Base-by-base conservation (phyloP, 2,329 filamentous ascomycete genomes). In the Venturia effusa region DNA sequence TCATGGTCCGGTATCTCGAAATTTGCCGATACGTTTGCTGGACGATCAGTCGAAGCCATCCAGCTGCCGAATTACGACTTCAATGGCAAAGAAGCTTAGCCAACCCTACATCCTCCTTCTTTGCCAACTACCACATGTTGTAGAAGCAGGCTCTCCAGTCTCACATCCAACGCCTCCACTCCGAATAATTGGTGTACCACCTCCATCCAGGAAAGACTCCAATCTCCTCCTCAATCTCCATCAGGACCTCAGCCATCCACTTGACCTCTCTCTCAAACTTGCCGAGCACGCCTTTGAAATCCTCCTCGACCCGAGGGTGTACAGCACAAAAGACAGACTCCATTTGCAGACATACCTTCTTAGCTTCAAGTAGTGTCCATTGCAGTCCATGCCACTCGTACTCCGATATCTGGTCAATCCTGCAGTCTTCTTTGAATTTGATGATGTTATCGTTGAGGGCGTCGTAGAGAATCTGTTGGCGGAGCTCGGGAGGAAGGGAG, bases 1-100 rank as follows among this genome's bases (percentile, higher is more conserved):
- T 43, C 65, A 65, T 3, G 40, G 67, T 4, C 65, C 66, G n/a
- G 68, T 22, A 34, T 34, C n/a, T n/a, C 30, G n/a, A 57, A 15
- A 34, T 34, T 57, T 24, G 27, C 19, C 19, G 51, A n/a, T 2
- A 34, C 27, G 1, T 34, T 32, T 7, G 51, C 22, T 10, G 51
- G 51, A 57, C 51, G 27, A 34, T 30, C 51, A 32, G 51, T 57
- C 27, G 51, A 57, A 8, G 27, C 51, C 27, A 32, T 57, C 30
- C 7, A 2, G 3, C 27, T 57, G 15, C 51, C 51, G 15, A 30
- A 57, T 6, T 34, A 57, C 30, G 30, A 57, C 8, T 57, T 57
- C 8, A 13, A n/a, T n/a, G n/a, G n/a, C n/a, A n/a, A n/a, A n/a
- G n/a, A 30, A 34, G 34, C 34, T 37, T 37, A 5, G 8, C 8